Percentiles rank a stretch among this genome's conserved stretches.
phyloP scores from a whole-genome alignment of 2,329 filamentous ascomycete genomes.

The Venturia oleaginea region DNA sequence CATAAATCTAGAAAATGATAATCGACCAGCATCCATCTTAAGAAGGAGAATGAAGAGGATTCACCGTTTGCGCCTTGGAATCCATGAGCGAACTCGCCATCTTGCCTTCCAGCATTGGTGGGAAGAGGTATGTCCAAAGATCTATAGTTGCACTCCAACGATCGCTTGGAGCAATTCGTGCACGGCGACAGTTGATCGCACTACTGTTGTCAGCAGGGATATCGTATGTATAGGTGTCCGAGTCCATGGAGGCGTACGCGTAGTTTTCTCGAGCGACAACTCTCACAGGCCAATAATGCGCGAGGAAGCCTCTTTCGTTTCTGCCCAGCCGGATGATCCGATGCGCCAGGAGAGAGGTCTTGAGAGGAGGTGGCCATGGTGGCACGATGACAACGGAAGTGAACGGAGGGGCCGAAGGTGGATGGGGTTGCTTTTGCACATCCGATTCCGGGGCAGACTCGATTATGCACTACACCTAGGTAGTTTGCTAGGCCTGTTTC shows the following conservation, averaged over 20 bases:
- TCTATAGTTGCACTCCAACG: constrained; percentile 7
- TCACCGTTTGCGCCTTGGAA: not conserved
- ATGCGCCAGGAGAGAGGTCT: not conserved
- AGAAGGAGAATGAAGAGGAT: too few species aligned
- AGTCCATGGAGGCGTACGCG: not conserved
- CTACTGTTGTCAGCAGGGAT: not conserved
- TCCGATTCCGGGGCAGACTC: not conserved
- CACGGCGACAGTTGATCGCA: constrained; percentile 12
- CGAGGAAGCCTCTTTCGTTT: constrained; percentile 14
- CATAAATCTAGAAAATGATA: too few species aligned
- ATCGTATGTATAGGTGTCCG: too few species aligned
- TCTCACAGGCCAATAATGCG: constrained; percentile 12
- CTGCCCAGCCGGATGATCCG: constrained; percentile 8
- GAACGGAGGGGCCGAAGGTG: not conserved
- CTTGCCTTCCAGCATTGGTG: not conserved
- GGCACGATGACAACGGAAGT: not conserved
- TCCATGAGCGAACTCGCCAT: not conserved
- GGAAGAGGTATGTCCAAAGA: constrained; percentile 8
- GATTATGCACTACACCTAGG: not conserved
- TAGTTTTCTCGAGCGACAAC: constrained; percentile 10
- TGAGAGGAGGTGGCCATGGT: not conserved
- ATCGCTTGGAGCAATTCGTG: constrained; percentile 10
- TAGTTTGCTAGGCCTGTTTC: not conserved
- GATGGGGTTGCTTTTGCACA: not conserved
- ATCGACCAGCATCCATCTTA: too few species aligned